Conservation (phyloP, 2,329 filamentous ascomycete genomes). For the Talaromyces sp. region DNA sequence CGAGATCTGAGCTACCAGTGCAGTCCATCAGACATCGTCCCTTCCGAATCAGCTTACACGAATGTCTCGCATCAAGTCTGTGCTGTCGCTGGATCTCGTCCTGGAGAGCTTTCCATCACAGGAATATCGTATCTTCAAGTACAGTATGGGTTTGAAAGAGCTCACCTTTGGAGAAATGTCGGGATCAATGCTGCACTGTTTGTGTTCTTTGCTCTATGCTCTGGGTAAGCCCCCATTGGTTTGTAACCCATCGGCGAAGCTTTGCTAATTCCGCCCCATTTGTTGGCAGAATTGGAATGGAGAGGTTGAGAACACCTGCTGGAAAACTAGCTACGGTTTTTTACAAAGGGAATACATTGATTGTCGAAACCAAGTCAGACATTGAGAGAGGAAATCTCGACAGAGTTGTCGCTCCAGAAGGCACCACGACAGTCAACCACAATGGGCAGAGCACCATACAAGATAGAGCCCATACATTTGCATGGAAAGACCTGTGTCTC, state of each 20-base stretch:
- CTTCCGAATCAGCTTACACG: constrained; percentile 61
- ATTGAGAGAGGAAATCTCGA: not conserved
- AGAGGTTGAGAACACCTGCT: not conserved
- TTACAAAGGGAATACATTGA: not conserved
- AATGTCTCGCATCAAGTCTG: constrained; percentile 68
- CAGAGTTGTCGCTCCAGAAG: not conserved
- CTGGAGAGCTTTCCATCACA: constrained; percentile 55
- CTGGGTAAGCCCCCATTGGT: not conserved
- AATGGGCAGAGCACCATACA: not conserved
- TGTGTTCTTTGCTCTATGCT: not conserved
- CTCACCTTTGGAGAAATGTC: constrained; percentile 11
- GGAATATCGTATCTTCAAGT: constrained; percentile 49
- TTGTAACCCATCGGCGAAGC: too few relatives aligned
- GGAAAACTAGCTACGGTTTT: not conserved
- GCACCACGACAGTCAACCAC: not conserved
- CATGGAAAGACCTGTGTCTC: constrained; percentile 48
- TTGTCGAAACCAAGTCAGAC: not conserved
- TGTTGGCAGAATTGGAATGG: not conserved
- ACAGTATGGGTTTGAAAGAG: constrained; percentile 21
- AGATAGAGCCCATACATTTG: constrained; percentile 29
- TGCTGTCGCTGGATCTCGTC: constrained; percentile 56
- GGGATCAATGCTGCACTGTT: constrained; percentile 1
- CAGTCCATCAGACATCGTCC: constrained; percentile 60
- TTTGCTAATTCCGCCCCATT: not conserved
- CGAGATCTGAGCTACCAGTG: constrained; percentile 61